Evolutionary conservation across 176 grass and related monocot genomes (phyloP).

Genomic region (Lolium perenne): DNA sequence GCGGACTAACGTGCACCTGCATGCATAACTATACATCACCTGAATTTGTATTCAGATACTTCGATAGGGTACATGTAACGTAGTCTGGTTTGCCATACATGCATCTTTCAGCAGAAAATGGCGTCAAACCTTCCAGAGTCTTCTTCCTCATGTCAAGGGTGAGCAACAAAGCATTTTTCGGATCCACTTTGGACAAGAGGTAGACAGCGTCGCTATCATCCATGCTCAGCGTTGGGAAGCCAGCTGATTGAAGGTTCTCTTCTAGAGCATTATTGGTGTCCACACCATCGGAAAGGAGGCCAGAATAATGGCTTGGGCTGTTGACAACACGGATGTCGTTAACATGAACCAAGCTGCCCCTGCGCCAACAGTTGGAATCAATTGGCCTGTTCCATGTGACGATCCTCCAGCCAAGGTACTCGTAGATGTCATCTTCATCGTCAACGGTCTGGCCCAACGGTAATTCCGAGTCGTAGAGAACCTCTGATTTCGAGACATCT

Average conservation of each 20-base stretch:
- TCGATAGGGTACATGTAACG: not conserved
- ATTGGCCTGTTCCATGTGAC: not conserved
- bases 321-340: not conserved
- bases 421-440: not conserved
- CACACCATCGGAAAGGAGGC: not conserved
- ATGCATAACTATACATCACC: too few species aligned
- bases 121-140: not conserved
- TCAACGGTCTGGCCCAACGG: not conserved
- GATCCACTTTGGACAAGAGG: not conserved
- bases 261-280: not conserved
- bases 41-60: not conserved
- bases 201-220: not conserved
- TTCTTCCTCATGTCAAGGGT: conserved; percentile 11
- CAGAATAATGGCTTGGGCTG: not conserved
- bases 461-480: not conserved
- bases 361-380: not conserved
- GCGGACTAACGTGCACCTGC: too few species aligned
- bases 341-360: not conserved
- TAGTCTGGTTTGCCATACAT: not conserved
- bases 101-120: not conserved
- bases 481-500: not conserved
- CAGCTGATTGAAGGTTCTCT: not conserved
- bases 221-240: not conserved
- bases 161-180: not conserved
- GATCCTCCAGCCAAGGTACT: not conserved